These are phyloP conservation scores for Venturia effusa DNA, from an alignment of 2,329 filamentous ascomycete species.

Conservation along the genomic window DNA sequence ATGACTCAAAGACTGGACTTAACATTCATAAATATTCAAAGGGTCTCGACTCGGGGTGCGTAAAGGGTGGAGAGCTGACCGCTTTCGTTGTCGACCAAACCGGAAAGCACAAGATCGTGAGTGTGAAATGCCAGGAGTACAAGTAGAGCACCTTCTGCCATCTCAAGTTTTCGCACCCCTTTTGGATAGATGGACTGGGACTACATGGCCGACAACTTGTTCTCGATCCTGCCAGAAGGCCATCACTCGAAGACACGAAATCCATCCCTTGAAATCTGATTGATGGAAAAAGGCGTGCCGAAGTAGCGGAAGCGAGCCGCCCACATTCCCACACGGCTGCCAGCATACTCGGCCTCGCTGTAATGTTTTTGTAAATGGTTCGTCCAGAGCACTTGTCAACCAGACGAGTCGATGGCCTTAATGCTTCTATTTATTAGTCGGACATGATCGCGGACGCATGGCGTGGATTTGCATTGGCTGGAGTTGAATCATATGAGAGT, in stretches of 20 bases:
- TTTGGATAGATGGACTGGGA: not conserved
- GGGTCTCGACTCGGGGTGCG: slow-evolving; percentile 77
- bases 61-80: slow-evolving; percentile 62
- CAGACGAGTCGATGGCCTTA: not conserved
- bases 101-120: slow-evolving; percentile 10
- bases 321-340: not conserved
- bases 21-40: slow-evolving; percentile 60
- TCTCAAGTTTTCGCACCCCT: not conserved
- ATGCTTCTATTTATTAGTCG: not conserved
- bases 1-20: slow-evolving; percentile 67
- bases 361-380: too few species aligned
- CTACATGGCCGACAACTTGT: not conserved
- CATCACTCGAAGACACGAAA: too few species aligned
- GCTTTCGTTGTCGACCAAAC: slow-evolving; percentile 60
- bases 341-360: not conserved
- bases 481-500: not conserved
- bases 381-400: not conserved
- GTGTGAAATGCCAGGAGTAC: slow-evolving; percentile 11
- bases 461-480: not conserved
- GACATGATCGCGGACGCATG: not conserved
- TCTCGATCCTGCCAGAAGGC: not conserved
- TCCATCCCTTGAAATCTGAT: too few species aligned
- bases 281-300: too few species aligned
- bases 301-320: too few species aligned
- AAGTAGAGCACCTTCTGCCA: not conserved